Conservation (phyloP, 306 rosid genomes). For the Bauhinia variegata region DNA sequence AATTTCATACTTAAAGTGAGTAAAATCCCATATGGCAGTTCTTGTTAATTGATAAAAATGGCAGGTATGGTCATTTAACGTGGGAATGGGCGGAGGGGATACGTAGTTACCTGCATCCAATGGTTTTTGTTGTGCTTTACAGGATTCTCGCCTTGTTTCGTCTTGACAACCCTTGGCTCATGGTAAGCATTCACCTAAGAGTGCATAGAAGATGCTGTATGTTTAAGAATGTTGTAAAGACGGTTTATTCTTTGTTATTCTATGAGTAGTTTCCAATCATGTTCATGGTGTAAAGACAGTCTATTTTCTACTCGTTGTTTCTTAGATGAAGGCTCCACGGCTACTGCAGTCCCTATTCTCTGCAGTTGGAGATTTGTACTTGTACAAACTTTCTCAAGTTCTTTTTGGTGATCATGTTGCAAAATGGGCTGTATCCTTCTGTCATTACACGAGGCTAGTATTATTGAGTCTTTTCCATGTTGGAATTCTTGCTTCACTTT, state of each 20-base stretch:
- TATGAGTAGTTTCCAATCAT: not conserved
- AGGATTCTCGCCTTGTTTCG: conserved; percentile 59
- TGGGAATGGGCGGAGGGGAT: conserved; percentile 97
- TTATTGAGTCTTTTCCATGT: conserved; percentile 21
- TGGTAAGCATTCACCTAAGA: conserved; percentile 53
- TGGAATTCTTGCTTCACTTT: conserved; percentile 29
- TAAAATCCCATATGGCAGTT: conserved; percentile 10
- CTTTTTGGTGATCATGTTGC: conserved; percentile 71
- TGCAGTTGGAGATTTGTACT: conserved; percentile 80
- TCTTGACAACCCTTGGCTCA: conserved; percentile 76
- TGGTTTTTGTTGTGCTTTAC: conserved; percentile 76
- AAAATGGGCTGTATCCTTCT: conserved; percentile 89
- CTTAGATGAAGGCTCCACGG: conserved; percentile 82
- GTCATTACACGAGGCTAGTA: not conserved
- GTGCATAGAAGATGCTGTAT: not conserved
- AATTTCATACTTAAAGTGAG: conserved; percentile 7
- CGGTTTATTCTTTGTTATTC: not conserved
- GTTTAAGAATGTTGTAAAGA: conserved; percentile 4
- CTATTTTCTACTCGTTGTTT: not conserved
- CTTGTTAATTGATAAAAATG: conserved; percentile 15
- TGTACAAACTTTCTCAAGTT: conserved; percentile 66
- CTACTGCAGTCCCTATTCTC: conserved; percentile 72
- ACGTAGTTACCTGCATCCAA: conserved; percentile 87
- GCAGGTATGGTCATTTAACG: conserved; percentile 87
- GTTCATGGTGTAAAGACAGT: not conserved